Evolutionary conservation across 2,329 filamentous ascomycete genomes (phyloP), one percentile per base, ranked within the genome.

Genomic region (Microsporum canis): DNA sequence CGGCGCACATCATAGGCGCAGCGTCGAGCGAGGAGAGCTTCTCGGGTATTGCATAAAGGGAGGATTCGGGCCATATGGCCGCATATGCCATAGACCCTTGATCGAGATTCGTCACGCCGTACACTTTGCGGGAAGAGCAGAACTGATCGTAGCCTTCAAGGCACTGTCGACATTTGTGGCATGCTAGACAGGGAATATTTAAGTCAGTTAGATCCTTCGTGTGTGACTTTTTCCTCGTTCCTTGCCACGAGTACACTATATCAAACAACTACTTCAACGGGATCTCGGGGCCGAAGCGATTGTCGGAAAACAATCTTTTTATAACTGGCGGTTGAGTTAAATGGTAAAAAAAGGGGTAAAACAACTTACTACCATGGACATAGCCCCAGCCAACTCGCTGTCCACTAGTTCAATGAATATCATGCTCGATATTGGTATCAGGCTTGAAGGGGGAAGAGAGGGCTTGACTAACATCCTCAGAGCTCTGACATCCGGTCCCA

Each of bases 1-100:
- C 80, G 1, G 75, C 73, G 58, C 77, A 79, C 45, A 82, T 75
- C 4, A 82, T 67, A 17, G 75, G 80, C 23, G 75, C 75, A 63
- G 75, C 74, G 60, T 74, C 68, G 7, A 76, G 78, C 1, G 79
- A 73, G 58, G 79, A 71, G n/a, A 78, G 71, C 53, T 78, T 72
- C 4, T 71, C 61, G 2, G 80, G 79, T 29, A 83, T 62, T 29
- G n/a, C 60, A 47, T 61, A 75, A 5, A 77, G 66, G 63, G 73
- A 76, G 2, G 71, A 66, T 47, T 76, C 73, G 29, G 67, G 69
- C 74, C 73, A 76, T 6, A 77, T 69, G 0, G 71, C 71, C 39
- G 75, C 70, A 29, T 68, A 68, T 0, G 65, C 74, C 45, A 77
- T 71, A 3, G 71, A 72, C 2, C 75, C 75, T 64, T 74, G 69